Percentiles rank a stretch among this genome's conserved stretches.
Conservation (phyloP, 2,329 filamentous ascomycete genomes). For the Bimuria novae-zelandiae region DNA sequence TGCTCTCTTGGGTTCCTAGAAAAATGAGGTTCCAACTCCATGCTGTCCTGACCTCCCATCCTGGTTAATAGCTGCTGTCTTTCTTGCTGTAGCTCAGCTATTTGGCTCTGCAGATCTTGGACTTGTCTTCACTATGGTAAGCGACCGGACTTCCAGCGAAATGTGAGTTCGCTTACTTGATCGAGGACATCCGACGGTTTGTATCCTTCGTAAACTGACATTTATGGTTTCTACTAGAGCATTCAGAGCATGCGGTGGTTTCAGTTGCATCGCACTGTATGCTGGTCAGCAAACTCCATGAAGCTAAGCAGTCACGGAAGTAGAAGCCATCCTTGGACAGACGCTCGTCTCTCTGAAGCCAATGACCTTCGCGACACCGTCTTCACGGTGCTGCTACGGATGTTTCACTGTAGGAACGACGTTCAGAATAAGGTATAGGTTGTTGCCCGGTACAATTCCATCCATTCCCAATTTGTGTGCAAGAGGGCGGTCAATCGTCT, state of each 20-base stretch:
- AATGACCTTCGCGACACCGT: background rate
- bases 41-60: slow-evolving; percentile 56
- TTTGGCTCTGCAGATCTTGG: slow-evolving; percentile 92
- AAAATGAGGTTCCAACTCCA: slow-evolving; percentile 47
- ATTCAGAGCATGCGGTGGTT: slow-evolving; percentile 94
- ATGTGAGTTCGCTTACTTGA: slow-evolving; percentile 67
- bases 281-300: slow-evolving; percentile 17
- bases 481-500: background rate
- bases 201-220: slow-evolving; percentile 99
- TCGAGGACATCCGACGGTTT: slow-evolving; percentile 97
- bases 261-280: slow-evolving; percentile 88
- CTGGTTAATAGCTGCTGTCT: slow-evolving; percentile 74
- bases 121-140: slow-evolving; percentile 66
- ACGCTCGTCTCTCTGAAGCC: background rate
- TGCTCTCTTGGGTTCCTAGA: slow-evolving; percentile 50
- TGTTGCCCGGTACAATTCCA: background rate
- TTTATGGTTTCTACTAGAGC: slow-evolving; percentile 92
- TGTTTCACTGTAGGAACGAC: background rate
- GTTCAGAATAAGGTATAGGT: background rate
- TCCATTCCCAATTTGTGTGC: background rate
- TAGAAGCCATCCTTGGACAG: background rate
- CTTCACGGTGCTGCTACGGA: background rate
- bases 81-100: slow-evolving; percentile 78
- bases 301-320: background rate
- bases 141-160: background rate